A percentile compares a stretch with the other conserved stretches of the same genome.
These are phyloP conservation scores for Adansonia gregorii DNA, from an alignment of 441 rosid genomes.

Conservation along the genomic window DNA sequence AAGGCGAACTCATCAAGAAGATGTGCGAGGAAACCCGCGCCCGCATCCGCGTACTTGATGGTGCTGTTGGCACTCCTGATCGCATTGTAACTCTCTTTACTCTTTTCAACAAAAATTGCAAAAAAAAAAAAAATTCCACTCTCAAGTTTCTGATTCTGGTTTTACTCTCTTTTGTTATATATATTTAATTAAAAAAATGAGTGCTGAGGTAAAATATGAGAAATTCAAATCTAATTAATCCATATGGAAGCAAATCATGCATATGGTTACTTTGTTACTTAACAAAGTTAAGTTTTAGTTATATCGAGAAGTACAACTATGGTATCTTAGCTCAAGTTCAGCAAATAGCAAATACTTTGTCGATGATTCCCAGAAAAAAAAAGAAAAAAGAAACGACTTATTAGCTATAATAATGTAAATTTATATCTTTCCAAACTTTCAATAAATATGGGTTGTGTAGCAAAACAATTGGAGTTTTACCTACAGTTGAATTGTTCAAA, in stretches of 20 bases:
- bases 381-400: no score
- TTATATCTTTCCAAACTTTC: no score
- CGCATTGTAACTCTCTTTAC: slow-evolving; percentile 22
- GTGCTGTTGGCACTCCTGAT: slow-evolving; percentile 66
- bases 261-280: neutral
- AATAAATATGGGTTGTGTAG: neutral
- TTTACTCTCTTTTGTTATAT: no score
- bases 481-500: neutral
- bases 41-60: slow-evolving; percentile 65
- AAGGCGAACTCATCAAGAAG: slow-evolving; percentile 70
- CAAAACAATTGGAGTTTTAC: neutral
- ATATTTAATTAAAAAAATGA: neutral
- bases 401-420: no score
- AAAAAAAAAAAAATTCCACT: no score
- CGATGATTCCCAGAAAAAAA: no score
- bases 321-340: neutral
- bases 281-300: neutral
- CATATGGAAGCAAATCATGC: neutral
- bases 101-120: no score
- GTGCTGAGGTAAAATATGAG: no score
- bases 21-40: slow-evolving; percentile 69
- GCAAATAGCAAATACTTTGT: neutral
- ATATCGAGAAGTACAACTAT: slow-evolving; percentile 2
- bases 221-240: neutral
- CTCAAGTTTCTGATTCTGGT: no score